Percentiles rank a stretch among this genome's conserved stretches.
Conservation (phyloP, 2,329 filamentous ascomycete genomes). For the Curvularia hawaiiensis region DNA sequence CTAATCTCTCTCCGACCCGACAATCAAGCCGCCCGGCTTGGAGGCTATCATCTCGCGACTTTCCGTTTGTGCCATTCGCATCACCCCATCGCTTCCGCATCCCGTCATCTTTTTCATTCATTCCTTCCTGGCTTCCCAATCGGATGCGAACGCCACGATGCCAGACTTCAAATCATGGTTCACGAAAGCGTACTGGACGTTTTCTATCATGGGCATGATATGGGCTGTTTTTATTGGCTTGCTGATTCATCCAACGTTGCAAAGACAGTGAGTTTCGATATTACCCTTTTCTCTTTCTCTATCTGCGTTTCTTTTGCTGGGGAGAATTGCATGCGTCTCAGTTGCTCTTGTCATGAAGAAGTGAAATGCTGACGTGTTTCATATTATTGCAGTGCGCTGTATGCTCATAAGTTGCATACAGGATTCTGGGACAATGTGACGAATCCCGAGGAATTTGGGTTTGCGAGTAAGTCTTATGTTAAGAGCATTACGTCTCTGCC, state of each 20-base stretch:
- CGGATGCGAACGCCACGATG: constrained; percentile 23
- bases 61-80: not conserved
- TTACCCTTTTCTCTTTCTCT: not conserved
- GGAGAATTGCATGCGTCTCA: not conserved
- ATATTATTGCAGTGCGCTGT: constrained; percentile 68
- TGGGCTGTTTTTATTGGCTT: constrained; percentile 71
- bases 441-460: constrained; percentile 81
- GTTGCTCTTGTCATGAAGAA: not conserved
- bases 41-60: not conserved
- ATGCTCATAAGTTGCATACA: constrained; percentile 80
- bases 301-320: not conserved
- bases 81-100: not conserved
- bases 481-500: not conserved
- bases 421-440: constrained; percentile 74
- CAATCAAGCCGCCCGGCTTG: not conserved
- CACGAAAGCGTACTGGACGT: constrained; percentile 45
- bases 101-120: not conserved
- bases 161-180: constrained; percentile 34
- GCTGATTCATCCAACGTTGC: constrained; percentile 71
- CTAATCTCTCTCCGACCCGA: not conserved
- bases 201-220: constrained; percentile 61
- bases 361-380: not conserved
- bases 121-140: no score
- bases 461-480: constrained; percentile 65
- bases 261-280: constrained; percentile 72